phyloP scores from a whole-genome alignment of 208 protist species.

The Leishmania guyanensis region DNA sequence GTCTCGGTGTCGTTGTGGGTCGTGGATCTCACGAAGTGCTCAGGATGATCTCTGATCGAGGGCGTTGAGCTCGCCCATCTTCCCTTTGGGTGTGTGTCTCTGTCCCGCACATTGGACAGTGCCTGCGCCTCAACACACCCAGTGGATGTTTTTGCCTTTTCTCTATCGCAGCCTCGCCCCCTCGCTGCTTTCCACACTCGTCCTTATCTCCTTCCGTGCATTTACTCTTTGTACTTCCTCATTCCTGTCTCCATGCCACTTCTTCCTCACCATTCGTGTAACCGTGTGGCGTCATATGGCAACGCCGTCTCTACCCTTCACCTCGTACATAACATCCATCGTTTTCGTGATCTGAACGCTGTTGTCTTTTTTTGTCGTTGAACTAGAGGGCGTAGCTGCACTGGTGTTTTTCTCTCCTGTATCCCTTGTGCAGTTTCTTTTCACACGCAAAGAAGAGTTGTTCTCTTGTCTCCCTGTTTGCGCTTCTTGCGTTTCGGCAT shows the following conservation, averaged over 20 bases:
- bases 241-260: not conserved
- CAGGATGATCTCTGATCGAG: not conserved
- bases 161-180: not conserved
- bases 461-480: not conserved
- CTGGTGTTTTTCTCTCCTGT: not conserved
- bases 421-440: not conserved
- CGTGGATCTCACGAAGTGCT: not conserved
- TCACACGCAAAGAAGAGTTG: not conserved
- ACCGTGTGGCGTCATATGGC: not conserved
- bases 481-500: not conserved
- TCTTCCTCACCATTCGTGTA: not conserved
- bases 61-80: not conserved
- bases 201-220: not conserved
- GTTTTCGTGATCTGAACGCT: not conserved
- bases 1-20: not conserved
- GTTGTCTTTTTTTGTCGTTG: not conserved
- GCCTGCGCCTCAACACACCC: not conserved
- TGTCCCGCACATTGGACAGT: not conserved
- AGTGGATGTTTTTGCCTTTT: not conserved
- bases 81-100: not conserved
- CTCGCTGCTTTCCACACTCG: not conserved
- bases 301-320: not conserved
- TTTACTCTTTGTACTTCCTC: slow-evolving; percentile 2
- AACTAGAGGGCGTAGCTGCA: not conserved
- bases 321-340: not conserved